phyloP scores from a whole-genome alignment of 2,329 filamentous ascomycete species.

The Cladosporium phlei region DNA sequence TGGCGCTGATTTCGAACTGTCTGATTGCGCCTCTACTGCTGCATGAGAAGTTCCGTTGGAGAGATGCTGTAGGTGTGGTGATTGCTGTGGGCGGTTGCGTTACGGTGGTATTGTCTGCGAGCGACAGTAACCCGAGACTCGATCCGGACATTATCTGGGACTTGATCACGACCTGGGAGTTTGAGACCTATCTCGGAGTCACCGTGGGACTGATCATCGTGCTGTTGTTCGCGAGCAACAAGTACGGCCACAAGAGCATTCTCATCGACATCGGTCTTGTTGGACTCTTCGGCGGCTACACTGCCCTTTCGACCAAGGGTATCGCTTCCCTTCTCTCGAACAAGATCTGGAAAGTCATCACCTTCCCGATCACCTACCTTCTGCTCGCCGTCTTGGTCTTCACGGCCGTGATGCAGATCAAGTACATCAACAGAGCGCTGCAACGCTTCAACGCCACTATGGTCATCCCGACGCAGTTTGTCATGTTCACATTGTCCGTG shows the following conservation, averaged over 20 bases:
- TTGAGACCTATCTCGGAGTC: conserved; percentile 82
- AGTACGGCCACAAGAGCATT: conserved; percentile 79
- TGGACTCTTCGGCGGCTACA: conserved; percentile 94
- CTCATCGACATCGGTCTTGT: conserved; percentile 91
- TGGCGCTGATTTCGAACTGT: conserved; percentile 93
- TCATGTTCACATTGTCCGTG: conserved; percentile 91
- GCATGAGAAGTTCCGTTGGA: conserved; percentile 78
- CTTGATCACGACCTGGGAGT: conserved; percentile 80
- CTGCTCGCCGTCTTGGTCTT: conserved; percentile 72
- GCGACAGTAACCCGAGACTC: conserved; percentile 81
- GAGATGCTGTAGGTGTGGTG: conserved; percentile 83
- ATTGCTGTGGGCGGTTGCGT: conserved; percentile 84
- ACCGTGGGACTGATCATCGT: conserved; percentile 67
- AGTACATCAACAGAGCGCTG: conserved; percentile 85
- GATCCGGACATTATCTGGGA: conserved; percentile 86
- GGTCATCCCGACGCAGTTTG: conserved; percentile 96
- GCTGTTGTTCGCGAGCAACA: conserved; percentile 77
- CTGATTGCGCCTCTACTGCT: conserved; percentile 92
- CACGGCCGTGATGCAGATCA: conserved; percentile 94
- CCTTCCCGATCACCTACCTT: conserved; percentile 85
- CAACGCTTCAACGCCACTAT: conserved; percentile 96
- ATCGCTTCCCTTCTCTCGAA: conserved; percentile 92
- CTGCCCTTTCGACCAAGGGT: conserved; percentile 92
- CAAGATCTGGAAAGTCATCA: conserved; percentile 80
- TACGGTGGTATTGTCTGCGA: conserved; percentile 87